Evolutionary conservation across 2,329 filamentous ascomycete species (phyloP), one percentile per base, ranked within the genome.

Genomic region (Microcyclosporella mali): DNA sequence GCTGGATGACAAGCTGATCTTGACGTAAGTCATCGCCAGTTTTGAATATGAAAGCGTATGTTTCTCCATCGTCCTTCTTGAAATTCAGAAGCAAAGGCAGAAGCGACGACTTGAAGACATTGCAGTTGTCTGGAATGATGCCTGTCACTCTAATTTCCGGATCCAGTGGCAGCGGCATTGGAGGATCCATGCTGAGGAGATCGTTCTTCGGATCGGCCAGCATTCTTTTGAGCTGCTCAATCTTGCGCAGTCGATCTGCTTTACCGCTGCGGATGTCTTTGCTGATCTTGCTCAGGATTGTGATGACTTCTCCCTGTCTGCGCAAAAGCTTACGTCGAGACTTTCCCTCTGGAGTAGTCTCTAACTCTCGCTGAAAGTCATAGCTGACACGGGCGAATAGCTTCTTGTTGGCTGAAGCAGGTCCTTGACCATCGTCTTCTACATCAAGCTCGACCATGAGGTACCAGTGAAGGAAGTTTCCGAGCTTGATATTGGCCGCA

Each of bases 401-500:
- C 49, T 86, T 85, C 34, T 86, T 84, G 59, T 90, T 80, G 16
- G 81, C 76, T 10, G 55, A 47, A 3, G 57, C 39, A 55, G 89
- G 86, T 33, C 88, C 84, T 3, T 81, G 79, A 3, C 47, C 40
- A 14, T 55, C 49, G 7, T 60, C 53, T 62, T 95, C 90, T 55
- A 51, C 40, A 27, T 94, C 88, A 55, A 89, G 94, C 67, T 98
- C 94, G 1, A 98, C 92, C 82, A 95, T 95, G 2, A 98, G 74
- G 64, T 97, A 98, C 92, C 92, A 98, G 64, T 95, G 87, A 41
- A 98, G 79, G 66, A 94, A 95, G 62, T 94, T 98, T 21, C 90
- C 92, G 1, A 98, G 75, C 46, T 85, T 83, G 58, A 95, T 86
- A 59, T 94, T 97, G 49, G 83, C 81, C 11, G 86, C 84, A 3